Evolutionary conservation across 768 basidiomycete genomes (phyloP).

Genomic region (Podaxis mareebaensis): DNA sequence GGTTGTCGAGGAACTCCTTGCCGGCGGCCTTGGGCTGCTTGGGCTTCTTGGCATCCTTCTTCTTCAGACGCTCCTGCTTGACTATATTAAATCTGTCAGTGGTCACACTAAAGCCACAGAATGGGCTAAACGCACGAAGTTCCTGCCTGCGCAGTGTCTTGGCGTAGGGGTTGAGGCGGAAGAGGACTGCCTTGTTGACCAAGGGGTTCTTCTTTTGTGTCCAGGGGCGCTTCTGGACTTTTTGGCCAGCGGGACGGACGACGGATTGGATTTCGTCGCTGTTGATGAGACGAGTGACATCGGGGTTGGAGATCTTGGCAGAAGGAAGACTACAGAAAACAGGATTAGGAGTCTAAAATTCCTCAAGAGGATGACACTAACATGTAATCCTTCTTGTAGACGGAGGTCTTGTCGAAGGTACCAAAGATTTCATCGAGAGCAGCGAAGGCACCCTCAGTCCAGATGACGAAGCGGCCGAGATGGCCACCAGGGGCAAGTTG

Average conservation of each 20-base stretch:
- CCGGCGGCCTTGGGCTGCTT: constrained; percentile 66
- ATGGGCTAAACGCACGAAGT: constrained; percentile 59
- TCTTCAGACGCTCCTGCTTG: constrained; percentile 76
- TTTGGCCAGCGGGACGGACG: constrained; percentile 85
- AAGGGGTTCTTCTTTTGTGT: constrained; percentile 99
- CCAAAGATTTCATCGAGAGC: constrained; percentile 96
- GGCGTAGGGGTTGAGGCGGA: constrained; percentile 98
- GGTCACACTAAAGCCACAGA: background rate
- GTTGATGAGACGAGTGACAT: constrained; percentile 97
- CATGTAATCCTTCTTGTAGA: constrained; percentile 89
- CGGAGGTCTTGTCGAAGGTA: constrained; percentile 86
- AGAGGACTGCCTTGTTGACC: constrained; percentile 89
- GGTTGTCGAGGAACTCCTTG: constrained; percentile 80
- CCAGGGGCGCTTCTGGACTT: constrained; percentile 90
- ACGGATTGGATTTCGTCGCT: constrained; percentile 97
- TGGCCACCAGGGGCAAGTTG: constrained; percentile 99
- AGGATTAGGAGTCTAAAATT: background rate
- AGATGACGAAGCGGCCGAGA: constrained; percentile 98
- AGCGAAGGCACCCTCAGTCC: constrained; percentile 94
- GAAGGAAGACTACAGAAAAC: constrained; percentile 69
- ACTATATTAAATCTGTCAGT: constrained; percentile 39
- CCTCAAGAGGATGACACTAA: constrained; percentile 33
- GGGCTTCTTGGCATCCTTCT: constrained; percentile 64
- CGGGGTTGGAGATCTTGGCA: constrained; percentile 96
- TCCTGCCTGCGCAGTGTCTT: constrained; percentile 91